Evolutionary conservation across 176 grass and related monocot species (phyloP).

Genomic region (Hordeum vulgare): DNA sequence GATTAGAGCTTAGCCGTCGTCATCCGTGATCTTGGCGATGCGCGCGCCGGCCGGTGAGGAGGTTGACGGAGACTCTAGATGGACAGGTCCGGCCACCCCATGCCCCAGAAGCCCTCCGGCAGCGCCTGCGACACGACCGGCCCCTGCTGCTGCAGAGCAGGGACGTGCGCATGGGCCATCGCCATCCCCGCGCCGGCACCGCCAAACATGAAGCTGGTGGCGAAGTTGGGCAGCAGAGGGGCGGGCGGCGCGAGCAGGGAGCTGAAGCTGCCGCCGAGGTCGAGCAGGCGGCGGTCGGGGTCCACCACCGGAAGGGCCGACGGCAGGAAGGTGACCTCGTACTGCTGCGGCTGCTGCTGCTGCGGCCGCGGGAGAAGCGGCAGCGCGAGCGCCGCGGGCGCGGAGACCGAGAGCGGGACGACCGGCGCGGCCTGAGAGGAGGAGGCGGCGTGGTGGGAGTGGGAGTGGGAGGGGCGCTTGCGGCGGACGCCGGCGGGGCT

Average conservation of each 20-base stretch:
- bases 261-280: conserved; percentile 53
- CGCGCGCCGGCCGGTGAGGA: background rate
- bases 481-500: background rate
- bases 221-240: conserved; percentile 5
- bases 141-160: background rate
- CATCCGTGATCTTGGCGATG: background rate
- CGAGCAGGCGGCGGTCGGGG: conserved; percentile 37
- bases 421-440: background rate
- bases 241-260: conserved; percentile 30
- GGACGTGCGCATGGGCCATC: background rate
- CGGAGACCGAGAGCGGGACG: background rate
- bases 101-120: conserved; percentile 33
- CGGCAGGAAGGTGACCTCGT: conserved; percentile 14
- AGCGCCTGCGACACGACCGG: conserved; percentile 19
- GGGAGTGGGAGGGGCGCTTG: conserved; percentile 18
- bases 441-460: background rate
- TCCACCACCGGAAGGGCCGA: background rate
- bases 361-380: background rate
- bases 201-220: background rate
- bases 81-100: conserved; percentile 52
- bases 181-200: background rate
- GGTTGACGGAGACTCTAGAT: background rate
- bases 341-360: background rate
- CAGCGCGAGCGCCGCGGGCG: background rate
- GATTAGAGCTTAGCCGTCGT: background rate